phyloP scores from a whole-genome alignment of 208 protist species.

The Leishmania major region DNA sequence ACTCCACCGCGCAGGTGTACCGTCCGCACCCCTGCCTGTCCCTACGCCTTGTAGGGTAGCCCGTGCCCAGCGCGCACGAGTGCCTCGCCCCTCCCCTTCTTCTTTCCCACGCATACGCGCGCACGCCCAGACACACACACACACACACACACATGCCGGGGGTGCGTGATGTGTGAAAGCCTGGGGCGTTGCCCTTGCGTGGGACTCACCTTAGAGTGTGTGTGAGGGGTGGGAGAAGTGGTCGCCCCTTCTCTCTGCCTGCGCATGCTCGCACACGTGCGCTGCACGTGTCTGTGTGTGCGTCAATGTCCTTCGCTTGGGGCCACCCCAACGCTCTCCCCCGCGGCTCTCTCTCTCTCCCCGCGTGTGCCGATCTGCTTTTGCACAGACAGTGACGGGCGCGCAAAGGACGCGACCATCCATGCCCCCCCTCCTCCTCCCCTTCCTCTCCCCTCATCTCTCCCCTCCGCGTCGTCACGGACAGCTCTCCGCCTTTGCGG shows the following conservation, averaged over 20 bases:
- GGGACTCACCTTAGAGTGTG: neutral
- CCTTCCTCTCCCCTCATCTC: neutral
- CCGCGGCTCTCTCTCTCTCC: no score
- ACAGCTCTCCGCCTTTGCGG: neutral
- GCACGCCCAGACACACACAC: neutral
- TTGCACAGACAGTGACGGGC: neutral
- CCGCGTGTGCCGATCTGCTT: neutral
- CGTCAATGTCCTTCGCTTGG: no score
- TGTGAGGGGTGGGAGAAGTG: neutral
- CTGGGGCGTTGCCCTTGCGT: neutral
- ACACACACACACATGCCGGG: neutral
- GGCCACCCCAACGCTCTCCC: neutral
- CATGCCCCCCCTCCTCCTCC: neutral
- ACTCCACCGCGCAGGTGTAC: neutral
- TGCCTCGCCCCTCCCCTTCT: neutral
- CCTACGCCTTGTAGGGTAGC: neutral
- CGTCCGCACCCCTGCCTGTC: neutral
- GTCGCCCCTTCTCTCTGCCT: neutral
- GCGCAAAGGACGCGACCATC: neutral
- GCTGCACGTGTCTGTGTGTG: neutral
- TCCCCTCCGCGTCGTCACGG: neutral
- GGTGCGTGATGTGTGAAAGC: neutral
- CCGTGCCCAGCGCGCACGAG: neutral
- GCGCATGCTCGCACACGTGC: neutral
- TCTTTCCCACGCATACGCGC: neutral